Percentiles rank a stretch among this genome's conserved stretches.
phyloP scores from a whole-genome alignment of 1,284 basidiomycete species.

The Cryptococcus jaspeensis region DNA sequence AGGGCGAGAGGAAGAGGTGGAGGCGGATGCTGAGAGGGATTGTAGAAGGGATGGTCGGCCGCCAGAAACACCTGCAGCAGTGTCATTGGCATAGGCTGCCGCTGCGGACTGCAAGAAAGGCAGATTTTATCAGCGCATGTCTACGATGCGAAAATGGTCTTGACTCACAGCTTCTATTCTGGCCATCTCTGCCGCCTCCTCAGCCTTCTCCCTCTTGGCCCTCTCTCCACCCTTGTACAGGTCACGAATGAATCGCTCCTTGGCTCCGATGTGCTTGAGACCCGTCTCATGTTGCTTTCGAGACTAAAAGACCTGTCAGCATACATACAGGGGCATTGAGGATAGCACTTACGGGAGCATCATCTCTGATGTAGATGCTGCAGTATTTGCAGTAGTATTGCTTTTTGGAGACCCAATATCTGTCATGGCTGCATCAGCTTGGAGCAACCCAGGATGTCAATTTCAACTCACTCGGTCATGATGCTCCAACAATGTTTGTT shows the following conservation, averaged over 20 bases:
- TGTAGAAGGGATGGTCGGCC: slow-evolving; percentile 15
- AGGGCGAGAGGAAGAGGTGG: slow-evolving; percentile 14
- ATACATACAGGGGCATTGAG: background rate
- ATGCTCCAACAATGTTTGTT: background rate
- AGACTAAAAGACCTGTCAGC: slow-evolving; percentile 55
- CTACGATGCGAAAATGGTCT: background rate
- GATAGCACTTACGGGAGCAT: slow-evolving; percentile 62
- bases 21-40: slow-evolving; percentile 24
- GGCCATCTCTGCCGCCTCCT: slow-evolving; percentile 82
- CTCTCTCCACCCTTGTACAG: slow-evolving; percentile 92
- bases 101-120: slow-evolving; percentile 30
- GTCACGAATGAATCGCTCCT: slow-evolving; percentile 84
- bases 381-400: slow-evolving; percentile 56
- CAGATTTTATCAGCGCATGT: too few species aligned
- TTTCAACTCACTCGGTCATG: slow-evolving; percentile 33
- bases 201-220: slow-evolving; percentile 77
- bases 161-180: slow-evolving; percentile 72
- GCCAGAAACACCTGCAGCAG: background rate
- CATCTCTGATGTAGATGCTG: slow-evolving; percentile 70
- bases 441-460: background rate
- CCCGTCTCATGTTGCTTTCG: slow-evolving; percentile 90
- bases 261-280: slow-evolving; percentile 88
- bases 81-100: slow-evolving; percentile 40
- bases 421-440: slow-evolving; percentile 10
- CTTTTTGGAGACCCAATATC: slow-evolving; percentile 56